Conservation (phyloP, 495 filamentous ascomycete species). For the Xylaria flabelliformis region DNA sequence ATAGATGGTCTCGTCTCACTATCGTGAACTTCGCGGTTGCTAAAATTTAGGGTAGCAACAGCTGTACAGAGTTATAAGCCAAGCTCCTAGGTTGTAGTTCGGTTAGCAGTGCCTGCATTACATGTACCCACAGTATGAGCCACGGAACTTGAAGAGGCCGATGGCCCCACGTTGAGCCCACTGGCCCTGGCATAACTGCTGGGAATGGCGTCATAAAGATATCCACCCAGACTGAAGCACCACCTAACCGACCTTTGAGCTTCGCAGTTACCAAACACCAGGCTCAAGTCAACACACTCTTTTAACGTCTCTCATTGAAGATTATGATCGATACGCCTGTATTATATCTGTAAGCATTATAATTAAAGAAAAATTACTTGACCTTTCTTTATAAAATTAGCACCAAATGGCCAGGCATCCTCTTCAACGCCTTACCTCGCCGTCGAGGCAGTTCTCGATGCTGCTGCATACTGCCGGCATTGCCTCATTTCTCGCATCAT, state of each 20-base stretch:
- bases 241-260: neutral
- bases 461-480: slow-evolving; percentile 74
- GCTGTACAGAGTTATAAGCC: neutral
- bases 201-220: slow-evolving; percentile 21
- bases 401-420: slow-evolving; percentile 60
- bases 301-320: neutral
- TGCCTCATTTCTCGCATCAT: slow-evolving; percentile 70
- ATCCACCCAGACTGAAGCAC: neutral
- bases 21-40: neutral
- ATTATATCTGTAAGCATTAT: neutral
- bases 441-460: slow-evolving; percentile 71
- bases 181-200: neutral
- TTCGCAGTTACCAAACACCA: neutral
- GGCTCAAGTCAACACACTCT: neutral
- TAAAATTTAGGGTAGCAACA: slow-evolving; percentile 9
- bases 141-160: slow-evolving; percentile 14
- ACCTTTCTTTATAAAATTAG: neutral
- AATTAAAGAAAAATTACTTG: neutral
- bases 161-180: neutral
- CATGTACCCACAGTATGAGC: neutral
- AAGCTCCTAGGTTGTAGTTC: neutral
- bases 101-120: neutral
- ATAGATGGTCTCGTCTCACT: neutral
- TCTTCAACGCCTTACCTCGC: slow-evolving; percentile 73
- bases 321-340: neutral